Conservation (phyloP, 2,329 filamentous ascomycete species). For the Hypoxylon sp. region DNA sequence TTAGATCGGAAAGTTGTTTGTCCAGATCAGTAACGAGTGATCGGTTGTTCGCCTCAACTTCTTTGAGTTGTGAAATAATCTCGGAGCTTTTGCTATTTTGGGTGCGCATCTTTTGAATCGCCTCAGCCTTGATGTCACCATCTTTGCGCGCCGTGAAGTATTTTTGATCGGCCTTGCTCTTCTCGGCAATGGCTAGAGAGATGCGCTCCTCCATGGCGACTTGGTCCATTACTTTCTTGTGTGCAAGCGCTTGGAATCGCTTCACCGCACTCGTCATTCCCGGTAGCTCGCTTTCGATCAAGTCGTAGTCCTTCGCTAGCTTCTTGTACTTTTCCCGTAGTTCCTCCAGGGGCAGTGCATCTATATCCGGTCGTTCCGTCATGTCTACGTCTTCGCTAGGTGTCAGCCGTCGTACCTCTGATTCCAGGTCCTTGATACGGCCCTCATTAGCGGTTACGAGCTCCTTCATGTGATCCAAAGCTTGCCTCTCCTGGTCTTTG, state of each 20-base stretch:
- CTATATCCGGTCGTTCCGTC: conserved; percentile 61
- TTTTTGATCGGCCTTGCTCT: conserved; percentile 96
- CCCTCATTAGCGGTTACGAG: conserved; percentile 82
- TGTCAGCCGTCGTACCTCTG: conserved; percentile 79
- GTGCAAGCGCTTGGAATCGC: conserved; percentile 84
- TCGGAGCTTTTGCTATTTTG: conserved; percentile 93
- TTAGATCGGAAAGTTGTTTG: conserved; percentile 87
- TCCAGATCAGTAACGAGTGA: conserved; percentile 85
- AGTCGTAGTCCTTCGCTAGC: conserved; percentile 81
- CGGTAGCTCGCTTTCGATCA: conserved; percentile 87
- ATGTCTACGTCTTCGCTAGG: conserved; percentile 61
- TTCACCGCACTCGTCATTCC: conserved; percentile 93
- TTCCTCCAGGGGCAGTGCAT: conserved; percentile 74
- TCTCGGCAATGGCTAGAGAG: conserved; percentile 81
- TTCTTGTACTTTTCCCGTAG: conserved; percentile 79
- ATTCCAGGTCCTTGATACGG: conserved; percentile 83
- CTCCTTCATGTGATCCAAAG: conserved; percentile 81
- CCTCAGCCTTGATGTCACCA: conserved; percentile 84
- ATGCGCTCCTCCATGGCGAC: conserved; percentile 81
- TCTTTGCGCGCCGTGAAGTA: conserved; percentile 97
- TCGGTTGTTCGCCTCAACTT: conserved; percentile 82
- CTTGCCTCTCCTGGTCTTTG: conserved; percentile 79
- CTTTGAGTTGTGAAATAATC: conserved; percentile 93
- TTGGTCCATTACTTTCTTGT: conserved; percentile 87
- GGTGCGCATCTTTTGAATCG: conserved; percentile 80